Evolutionary conservation across 1,284 basidiomycete species (phyloP), one percentile per base, ranked within the genome.

Genomic region (Puccinia sorghi): DNA sequence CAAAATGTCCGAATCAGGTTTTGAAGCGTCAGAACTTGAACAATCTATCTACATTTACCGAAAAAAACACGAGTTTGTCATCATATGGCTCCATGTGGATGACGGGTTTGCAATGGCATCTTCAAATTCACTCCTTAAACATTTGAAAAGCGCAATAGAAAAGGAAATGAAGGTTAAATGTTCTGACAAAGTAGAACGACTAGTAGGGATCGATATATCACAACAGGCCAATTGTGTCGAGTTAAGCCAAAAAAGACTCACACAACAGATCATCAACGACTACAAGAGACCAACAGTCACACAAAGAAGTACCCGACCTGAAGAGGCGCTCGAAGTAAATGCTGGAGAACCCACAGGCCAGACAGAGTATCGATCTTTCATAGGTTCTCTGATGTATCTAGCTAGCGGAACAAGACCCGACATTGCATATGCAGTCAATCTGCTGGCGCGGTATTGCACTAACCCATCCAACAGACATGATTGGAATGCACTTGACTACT

Each of bases 71-170:
- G 46, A n/a, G 1, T 39, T 12, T 25, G 13, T 50, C n/a, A 46
- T 70, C 1, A 13, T 52, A 12, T 70, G 67, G 67, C 25, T 72
- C 9, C 70, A 72, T 15, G 46, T 70, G 2, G 67, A 70, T 22
- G 67, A 70, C 52, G 46, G 67, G 2, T 17, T 70, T 20, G 37
- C 52, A 8, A 25, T 25, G n/a, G n/a, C 43, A 22, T 22, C 20
- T 2, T 13, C 7, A 25, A n/a, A 1, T 8, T 6, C 25, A 8
- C 56, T 57, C 7, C 56, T 57, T 7, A 9, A 57, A 7, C 8
- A 57, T 15, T 3, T 70, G 7, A 9, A 25, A 70, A 8, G 2
- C 13, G 11, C 20, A 4, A 22, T 70, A 25, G 25, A 22, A 22
- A 46, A 48, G 27, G 17, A 6, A 8, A 27, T 70, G 20, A 50